Conservation (phyloP, 2,329 filamentous ascomycete genomes). For the Fusarium robinianum region DNA sequence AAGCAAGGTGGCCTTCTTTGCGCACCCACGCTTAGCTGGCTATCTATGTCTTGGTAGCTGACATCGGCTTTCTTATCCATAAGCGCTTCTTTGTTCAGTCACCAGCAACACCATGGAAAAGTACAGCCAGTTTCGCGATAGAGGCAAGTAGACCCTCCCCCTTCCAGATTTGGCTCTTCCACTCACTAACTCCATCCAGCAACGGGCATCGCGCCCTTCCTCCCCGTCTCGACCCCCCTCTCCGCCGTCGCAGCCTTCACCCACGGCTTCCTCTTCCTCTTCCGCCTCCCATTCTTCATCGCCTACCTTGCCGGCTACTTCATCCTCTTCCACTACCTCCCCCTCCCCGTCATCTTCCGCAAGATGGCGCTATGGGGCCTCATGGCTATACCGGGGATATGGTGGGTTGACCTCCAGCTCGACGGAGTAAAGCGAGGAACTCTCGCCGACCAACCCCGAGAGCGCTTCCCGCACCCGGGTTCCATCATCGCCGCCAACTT, state of each 20-base stretch:
- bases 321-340: conserved; percentile 79
- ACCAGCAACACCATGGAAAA: conserved; percentile 73
- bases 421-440: conserved; percentile 95
- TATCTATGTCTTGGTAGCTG: conserved; percentile 33
- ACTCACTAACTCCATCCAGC: conserved; percentile 55
- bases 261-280: conserved; percentile 73
- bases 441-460: conserved; percentile 71
- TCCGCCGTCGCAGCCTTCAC: conserved; percentile 66
- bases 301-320: conserved; percentile 73
- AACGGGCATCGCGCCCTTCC: conserved; percentile 94
- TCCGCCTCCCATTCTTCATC: conserved; percentile 80
- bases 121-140: conserved; percentile 89
- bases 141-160: conserved; percentile 59
- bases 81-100: conserved; percentile 15
- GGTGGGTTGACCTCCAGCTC: conserved; percentile 98
- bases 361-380: conserved; percentile 89
- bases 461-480: conserved; percentile 76
- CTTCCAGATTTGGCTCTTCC: conserved; percentile 4
- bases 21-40: conserved; percentile 7
- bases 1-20: conserved; percentile 11
- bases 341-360: conserved; percentile 64
- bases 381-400: conserved; percentile 86
- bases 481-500: conserved; percentile 88
- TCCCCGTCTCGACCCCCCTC: conserved; percentile 73
- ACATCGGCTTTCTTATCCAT: conserved; percentile 7